A percentile compares a stretch with the other conserved stretches of the same genome.
Conservation (phyloP, 352 stramenopile genomes). For the Phytopythium oedochilum region DNA sequence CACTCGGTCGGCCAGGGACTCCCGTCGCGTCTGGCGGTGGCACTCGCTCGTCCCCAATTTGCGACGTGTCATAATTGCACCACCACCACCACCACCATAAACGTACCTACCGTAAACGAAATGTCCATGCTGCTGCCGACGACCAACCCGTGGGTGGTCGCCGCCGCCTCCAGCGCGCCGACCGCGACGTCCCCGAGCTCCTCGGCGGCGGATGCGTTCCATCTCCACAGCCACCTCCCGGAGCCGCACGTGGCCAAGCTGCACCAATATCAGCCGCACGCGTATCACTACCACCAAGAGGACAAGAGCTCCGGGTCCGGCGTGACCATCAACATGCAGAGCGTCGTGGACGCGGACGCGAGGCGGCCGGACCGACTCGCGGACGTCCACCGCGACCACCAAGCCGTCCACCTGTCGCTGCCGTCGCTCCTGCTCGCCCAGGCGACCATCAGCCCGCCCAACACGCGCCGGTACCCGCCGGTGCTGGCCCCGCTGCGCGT, state of each 20-base stretch:
- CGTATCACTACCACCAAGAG: background rate
- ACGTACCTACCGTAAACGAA: background rate
- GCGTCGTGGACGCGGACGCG: conserved; percentile 3
- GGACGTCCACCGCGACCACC: background rate
- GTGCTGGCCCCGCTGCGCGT: conserved; percentile 35
- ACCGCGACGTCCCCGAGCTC: background rate
- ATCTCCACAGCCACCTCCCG: background rate
- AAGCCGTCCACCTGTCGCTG: conserved; percentile 10
- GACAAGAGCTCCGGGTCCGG: background rate
- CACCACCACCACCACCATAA: background rate
- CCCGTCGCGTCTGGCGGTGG: too few relatives aligned
- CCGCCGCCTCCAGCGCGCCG: background rate
- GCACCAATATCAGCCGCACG: background rate
- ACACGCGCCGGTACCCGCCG: conserved; percentile 27
- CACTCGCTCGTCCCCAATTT: background rate
- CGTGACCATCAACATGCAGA: conserved; percentile 6
- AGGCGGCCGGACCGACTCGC: background rate
- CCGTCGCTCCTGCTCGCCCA: conserved; percentile 29
- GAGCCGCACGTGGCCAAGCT: background rate
- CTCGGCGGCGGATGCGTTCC: too few relatives aligned
- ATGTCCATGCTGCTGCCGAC: conserved; percentile 4
- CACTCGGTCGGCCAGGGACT: too few relatives aligned
- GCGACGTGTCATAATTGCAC: background rate
- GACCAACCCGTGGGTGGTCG: background rate
- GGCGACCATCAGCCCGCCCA: conserved; percentile 43